Conservation (phyloP, 2,329 filamentous ascomycete genomes). For the Metarhizium album region DNA sequence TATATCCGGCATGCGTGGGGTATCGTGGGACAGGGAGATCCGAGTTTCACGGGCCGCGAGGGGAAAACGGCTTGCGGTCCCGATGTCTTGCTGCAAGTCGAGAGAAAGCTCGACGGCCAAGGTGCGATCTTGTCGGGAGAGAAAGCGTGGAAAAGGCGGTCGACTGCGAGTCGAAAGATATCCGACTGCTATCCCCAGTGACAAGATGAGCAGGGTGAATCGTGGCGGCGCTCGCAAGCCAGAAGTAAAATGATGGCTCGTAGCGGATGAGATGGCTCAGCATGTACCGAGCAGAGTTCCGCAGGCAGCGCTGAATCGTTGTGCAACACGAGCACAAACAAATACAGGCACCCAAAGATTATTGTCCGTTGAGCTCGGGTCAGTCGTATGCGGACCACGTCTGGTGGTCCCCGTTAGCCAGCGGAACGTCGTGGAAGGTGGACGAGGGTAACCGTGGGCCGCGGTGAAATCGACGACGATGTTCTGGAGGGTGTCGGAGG, state of each 20-base stretch:
- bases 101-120: neutral
- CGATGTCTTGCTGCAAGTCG: neutral
- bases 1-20: neutral
- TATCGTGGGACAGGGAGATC: neutral
- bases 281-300: neutral
- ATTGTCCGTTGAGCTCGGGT: neutral
- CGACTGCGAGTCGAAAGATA: neutral
- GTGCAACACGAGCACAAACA: slow-evolving; percentile 1
- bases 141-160: neutral
- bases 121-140: neutral
- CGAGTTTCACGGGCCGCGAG: neutral
- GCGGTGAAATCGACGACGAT: slow-evolving; percentile 2
- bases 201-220: neutral
- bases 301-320: neutral
- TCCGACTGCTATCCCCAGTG: neutral
- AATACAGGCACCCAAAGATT: neutral
- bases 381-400: neutral
- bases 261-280: neutral
- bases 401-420: slow-evolving; percentile 3
- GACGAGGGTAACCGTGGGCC: slow-evolving; percentile 1
- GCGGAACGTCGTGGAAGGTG: slow-evolving; percentile 6
- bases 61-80: neutral
- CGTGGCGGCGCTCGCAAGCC: neutral
- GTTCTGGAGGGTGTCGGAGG: slow-evolving; percentile 1
- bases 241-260: neutral